phyloP scores from a whole-genome alignment of 495 filamentous ascomycete species.

The Penicillium lagena region DNA sequence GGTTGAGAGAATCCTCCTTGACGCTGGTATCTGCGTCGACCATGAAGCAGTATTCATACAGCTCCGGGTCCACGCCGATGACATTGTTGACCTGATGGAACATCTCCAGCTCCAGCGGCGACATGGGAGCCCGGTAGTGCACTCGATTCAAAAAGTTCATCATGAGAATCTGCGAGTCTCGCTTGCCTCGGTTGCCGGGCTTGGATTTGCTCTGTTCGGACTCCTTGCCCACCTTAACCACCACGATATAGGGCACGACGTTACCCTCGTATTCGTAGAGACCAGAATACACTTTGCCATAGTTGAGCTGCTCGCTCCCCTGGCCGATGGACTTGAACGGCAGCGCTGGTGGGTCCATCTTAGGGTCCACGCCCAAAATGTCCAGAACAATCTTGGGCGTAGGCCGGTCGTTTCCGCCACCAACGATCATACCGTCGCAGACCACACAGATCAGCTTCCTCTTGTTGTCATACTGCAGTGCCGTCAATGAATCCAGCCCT shows the following conservation, averaged over 20 bases:
- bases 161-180: constrained; percentile 85
- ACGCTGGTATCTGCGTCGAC: constrained; percentile 97
- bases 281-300: constrained; percentile 97
- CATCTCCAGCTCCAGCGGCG: constrained; percentile 91
- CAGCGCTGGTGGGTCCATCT: constrained; percentile 88
- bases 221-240: constrained; percentile 96
- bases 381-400: constrained; percentile 97
- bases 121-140: constrained; percentile 89
- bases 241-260: constrained; percentile 90
- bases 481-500: constrained; percentile 88
- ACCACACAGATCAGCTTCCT: constrained; percentile 90
- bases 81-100: constrained; percentile 99
- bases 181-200: constrained; percentile 96
- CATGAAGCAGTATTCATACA: constrained; percentile 97
- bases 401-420: constrained; percentile 91
- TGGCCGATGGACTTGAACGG: constrained; percentile 88
- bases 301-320: constrained; percentile 91
- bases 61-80: constrained; percentile 93
- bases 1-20: constrained; percentile 83
- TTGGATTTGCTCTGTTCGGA: constrained; percentile 88
- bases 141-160: constrained; percentile 94
- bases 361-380: constrained; percentile 94
- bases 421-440: constrained; percentile 96
- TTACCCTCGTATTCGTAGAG: constrained; percentile 97
- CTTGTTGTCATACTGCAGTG: constrained; percentile 95